A percentile compares a stretch with the other conserved stretches of the same genome.
Conservation (phyloP, 2,329 filamentous ascomycete species). For the Triangularia setosa region DNA sequence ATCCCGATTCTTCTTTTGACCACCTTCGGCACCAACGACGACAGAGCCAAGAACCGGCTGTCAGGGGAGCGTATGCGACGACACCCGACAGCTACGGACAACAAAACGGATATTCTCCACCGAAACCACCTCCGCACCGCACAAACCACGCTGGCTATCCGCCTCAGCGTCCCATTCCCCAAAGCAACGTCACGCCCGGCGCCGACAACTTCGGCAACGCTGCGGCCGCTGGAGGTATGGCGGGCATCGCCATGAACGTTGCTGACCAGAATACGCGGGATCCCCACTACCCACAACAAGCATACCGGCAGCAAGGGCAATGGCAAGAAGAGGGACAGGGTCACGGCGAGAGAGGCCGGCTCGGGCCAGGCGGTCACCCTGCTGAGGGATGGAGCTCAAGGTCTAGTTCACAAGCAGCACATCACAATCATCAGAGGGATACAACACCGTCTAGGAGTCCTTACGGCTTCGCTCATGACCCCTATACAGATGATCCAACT, state of each 20-base stretch:
- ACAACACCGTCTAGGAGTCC: constrained; percentile 46
- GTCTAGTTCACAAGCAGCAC: constrained; percentile 34
- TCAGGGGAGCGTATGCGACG: constrained; percentile 21
- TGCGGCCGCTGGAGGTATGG: constrained; percentile 59
- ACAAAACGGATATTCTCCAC: constrained; percentile 29
- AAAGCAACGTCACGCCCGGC: constrained; percentile 53
- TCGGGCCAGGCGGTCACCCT: constrained; percentile 13
- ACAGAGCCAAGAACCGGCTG: constrained; percentile 28
- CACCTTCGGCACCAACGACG: constrained; percentile 35
- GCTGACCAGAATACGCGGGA: constrained; percentile 62
- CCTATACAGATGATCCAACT: constrained; percentile 64
- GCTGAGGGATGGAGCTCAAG: constrained; percentile 39
- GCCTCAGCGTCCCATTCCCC: constrained; percentile 26
- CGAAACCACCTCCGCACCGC: constrained; percentile 24
- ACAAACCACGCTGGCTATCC: constrained; percentile 25
- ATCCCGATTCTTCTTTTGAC: constrained; percentile 38
- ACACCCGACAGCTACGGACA: constrained; percentile 23
- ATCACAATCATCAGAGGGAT: constrained; percentile 25
- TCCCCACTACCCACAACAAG: constrained; percentile 39
- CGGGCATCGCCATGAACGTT: constrained; percentile 62
- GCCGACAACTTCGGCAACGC: constrained; percentile 63
- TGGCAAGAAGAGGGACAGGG: constrained; percentile 19
- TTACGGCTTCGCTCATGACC: constrained; percentile 40
- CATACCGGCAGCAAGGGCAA: constrained; percentile 27
- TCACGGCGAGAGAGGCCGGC: constrained; percentile 11